Base-by-base conservation (phyloP, 441 rosid species). In the Cnidoscolus chayamansa region DNA sequence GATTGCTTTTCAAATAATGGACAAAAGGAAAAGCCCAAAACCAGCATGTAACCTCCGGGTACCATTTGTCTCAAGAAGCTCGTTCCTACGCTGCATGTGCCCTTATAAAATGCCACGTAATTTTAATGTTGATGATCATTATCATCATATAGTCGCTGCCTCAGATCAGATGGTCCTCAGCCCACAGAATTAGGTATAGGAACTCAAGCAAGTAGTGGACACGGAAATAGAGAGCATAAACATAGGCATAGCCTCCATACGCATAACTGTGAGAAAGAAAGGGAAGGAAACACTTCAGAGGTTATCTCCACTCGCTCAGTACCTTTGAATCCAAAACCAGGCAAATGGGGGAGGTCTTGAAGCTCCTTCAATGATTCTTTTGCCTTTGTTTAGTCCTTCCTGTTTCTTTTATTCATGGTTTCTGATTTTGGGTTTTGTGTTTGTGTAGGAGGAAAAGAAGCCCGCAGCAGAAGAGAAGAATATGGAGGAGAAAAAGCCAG, bases 381-480 rank as follows among this genome's bases (percentile, higher is more conserved):
- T 43, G 20, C 16, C 35, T 57, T 15, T 2, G 2, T 31, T 20
- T 54, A 32, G 40, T 10, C 1, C 12, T 35, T 68, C 65, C 13
- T 31, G 16, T 12, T 0, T 48, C 11, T 1, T 30, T n/a, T 40
- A 57, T 58, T 16, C 16, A 53, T 53, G 31, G 31, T 32, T 40
- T 31, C 13, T 32, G n/a, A 51, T 60, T 10, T 35, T 37, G 61
- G 40, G 66, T 66, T 25, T 72, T 43, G 20, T n/a, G 65, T 50
- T 50, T 70, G 20, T 49, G 59, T 68, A 90, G 96, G 94, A 90
- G 68, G 95, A 83, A 82, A 83, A 88, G 86, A 89, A 89, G 67
- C 77, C 75, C 10, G 81, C 73, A 15, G 72, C 71, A 65, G 83
- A 64, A 7, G 72, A 73, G 53, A 66, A 73, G 79, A 78, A 78